Percentiles rank a stretch among this genome's conserved stretches.
These are phyloP conservation scores for Botrytis elliptica DNA, from an alignment of 2,329 filamentous ascomycete genomes.

Conservation along the genomic window DNA sequence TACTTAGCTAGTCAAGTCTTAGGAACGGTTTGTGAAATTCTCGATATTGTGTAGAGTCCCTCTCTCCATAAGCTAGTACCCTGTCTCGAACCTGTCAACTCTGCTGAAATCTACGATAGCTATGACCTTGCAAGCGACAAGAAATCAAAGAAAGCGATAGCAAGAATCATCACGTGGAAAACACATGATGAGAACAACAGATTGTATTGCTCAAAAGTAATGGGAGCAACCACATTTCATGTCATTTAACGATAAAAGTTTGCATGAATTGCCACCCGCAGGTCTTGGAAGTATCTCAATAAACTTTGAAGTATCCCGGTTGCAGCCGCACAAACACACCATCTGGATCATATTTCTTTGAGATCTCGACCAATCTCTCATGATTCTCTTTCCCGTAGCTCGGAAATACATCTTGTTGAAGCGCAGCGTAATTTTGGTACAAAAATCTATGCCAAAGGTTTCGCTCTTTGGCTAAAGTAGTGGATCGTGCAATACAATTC, in stretches of 20 bases:
- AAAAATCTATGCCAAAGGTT: slow-evolving; percentile 42
- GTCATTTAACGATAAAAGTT: background rate
- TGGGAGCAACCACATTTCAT: background rate
- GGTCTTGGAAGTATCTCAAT: background rate
- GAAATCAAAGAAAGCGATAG: background rate
- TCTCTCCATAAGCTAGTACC: background rate
- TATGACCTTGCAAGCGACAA: background rate
- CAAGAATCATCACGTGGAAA: background rate
- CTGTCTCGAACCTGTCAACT: background rate
- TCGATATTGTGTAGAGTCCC: background rate
- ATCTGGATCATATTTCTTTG: slow-evolving; percentile 34
- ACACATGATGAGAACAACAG: background rate
- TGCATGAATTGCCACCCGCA: background rate
- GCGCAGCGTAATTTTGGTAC: slow-evolving; percentile 44
- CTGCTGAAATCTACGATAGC: background rate
- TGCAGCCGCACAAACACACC: slow-evolving; percentile 38
- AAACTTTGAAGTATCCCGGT: slow-evolving; percentile 45
- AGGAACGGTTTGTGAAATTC: background rate
- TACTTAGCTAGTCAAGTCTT: background rate
- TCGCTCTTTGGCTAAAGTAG: slow-evolving; percentile 37
- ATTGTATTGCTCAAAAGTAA: background rate
- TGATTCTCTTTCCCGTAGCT: slow-evolving; percentile 42
- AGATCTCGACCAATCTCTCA: slow-evolving; percentile 31
- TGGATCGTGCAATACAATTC: slow-evolving; percentile 35
- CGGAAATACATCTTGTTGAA: slow-evolving; percentile 40